Evolutionary conservation across 129 eudicot species (phyloP), one percentile per base, ranked within the genome.

Genomic region (Helianthus tuberosus): DNA sequence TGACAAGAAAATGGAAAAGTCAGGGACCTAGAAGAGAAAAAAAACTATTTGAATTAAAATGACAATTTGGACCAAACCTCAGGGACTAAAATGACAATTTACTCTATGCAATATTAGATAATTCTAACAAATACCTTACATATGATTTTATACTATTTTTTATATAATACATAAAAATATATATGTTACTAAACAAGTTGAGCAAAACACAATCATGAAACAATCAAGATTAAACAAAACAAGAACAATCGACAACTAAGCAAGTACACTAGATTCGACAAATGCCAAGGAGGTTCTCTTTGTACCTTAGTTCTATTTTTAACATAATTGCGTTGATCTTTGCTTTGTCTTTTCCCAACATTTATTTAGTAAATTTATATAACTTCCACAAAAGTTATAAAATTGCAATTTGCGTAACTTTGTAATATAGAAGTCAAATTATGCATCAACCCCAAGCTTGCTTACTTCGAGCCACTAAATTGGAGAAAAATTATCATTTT

Each of bases 181-280:
- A 47, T 15, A 5, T 29, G 25, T 15, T 76, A 27, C 47, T 27
- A 7, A 52, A 63, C 17, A 53, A 64, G 16, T 6, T 7, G 60
- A 53, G 64, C 44, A 63, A 32, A 39, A 79, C 73, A 79, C 49
- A 79, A 79, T 79, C 69, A 79, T 79, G 69, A 65, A 65, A 72
- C 73, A 72, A 65, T 79, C 83, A 35, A 72, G 48, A 13, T 54
- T 64, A n/a, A 20, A 8, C 35, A 54, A 78, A 79, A 79, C 83
- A 79, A 65, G 64, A 72, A 79, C 73, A 79, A 79, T 60, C 12
- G 77, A 79, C 83, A 79, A 72, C 69, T 49, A 72, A 72, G 57
- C 83, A 64, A 79, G 74, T 79, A 79, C 83, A 72, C 78, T 79
- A 66, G 78, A 79, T 64, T 72, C 78, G 83, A 79, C 78, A 79